Conservation (phyloP, 2,329 filamentous ascomycete species). For the Trichoderma polysporum region DNA sequence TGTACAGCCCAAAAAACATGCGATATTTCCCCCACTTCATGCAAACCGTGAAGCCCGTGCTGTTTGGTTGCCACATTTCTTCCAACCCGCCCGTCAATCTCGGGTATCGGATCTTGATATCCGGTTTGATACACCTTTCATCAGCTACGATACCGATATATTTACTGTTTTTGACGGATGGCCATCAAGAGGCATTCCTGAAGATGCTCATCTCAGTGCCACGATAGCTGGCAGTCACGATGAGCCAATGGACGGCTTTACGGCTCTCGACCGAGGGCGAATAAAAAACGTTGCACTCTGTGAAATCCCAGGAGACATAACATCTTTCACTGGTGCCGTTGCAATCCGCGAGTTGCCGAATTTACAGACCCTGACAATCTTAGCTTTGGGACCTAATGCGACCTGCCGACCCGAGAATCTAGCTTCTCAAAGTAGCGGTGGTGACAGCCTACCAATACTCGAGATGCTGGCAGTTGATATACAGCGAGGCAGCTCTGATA, state of each 20-base stretch:
- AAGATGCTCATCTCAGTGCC: background rate
- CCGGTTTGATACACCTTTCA: constrained; percentile 8
- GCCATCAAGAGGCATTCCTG: background rate
- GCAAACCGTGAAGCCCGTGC: background rate
- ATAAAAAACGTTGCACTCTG: constrained; percentile 9
- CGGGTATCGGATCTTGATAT: background rate
- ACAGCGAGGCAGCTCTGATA: background rate
- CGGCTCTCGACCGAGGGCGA: background rate
- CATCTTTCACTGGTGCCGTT: background rate
- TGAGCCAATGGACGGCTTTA: background rate
- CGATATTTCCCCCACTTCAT: constrained; percentile 8
- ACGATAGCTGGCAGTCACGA: background rate
- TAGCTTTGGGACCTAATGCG: constrained; percentile 2
- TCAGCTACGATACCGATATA: constrained; percentile 9
- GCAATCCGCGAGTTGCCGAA: background rate
- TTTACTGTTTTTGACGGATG: constrained; percentile 4
- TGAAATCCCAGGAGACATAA: background rate
- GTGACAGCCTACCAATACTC: background rate
- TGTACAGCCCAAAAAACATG: constrained; percentile 5
- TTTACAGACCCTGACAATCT: background rate
- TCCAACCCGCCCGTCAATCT: background rate
- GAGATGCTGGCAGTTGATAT: constrained; percentile 9
- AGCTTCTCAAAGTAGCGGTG: background rate
- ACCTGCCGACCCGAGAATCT: background rate
- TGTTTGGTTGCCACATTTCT: background rate